Conservation (phyloP, 208 protist genomes). For the Leishmania arabica region DNA sequence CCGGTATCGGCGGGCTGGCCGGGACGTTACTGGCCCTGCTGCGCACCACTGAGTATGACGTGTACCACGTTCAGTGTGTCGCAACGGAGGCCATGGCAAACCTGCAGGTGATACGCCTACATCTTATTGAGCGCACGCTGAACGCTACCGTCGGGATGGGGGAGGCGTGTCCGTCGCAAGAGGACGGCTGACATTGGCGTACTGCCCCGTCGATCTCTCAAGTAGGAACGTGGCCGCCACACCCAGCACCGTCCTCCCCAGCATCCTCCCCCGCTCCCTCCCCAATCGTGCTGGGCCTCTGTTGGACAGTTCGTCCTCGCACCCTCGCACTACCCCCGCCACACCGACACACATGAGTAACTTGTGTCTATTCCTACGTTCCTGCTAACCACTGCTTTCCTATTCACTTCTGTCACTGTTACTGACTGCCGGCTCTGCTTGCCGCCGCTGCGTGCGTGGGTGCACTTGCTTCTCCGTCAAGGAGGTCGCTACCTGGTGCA, state of each 20-base stretch:
- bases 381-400: neutral
- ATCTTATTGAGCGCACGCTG: slow-evolving; percentile 12
- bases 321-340: neutral
- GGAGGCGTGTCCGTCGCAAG: neutral
- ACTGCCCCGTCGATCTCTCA: neutral
- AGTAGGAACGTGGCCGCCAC: neutral
- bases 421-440: neutral
- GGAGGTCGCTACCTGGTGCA: neutral
- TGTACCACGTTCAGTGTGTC: slow-evolving; percentile 8
- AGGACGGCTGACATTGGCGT: neutral
- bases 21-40: slow-evolving; percentile 2
- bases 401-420: neutral
- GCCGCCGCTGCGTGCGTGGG: neutral
- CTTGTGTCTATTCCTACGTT: neutral
- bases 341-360: neutral
- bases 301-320: neutral
- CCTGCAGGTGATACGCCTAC: slow-evolving; percentile 8
- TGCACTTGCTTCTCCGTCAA: neutral
- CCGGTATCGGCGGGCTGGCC: neutral
- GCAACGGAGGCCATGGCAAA: slow-evolving; percentile 17
- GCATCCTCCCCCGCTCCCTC: neutral
- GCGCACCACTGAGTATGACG: slow-evolving; percentile 5
- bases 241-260: neutral
- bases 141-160: neutral
- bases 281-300: neutral